Evolutionary conservation across 257 asterid genomes (phyloP), one percentile per base, ranked within the genome.

Genomic region (Plantago elongata): DNA sequence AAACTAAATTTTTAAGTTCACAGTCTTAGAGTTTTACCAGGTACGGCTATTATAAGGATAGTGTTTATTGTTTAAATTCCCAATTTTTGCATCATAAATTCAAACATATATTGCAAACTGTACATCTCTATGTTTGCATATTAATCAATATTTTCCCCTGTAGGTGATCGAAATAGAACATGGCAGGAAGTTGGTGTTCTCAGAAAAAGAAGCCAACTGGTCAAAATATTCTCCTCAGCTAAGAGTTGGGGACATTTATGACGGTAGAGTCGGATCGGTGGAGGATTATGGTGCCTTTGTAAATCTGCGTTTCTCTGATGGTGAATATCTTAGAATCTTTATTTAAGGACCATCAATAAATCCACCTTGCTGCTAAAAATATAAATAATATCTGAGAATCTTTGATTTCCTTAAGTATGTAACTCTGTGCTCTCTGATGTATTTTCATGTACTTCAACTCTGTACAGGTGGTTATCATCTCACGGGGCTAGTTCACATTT

Each of bases 201-300:
- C 99, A 1, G 97, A 92, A 68, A 92, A 89, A 77, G 95, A 86
- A 72, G 92, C 96, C 51, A 72, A 54, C 61, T 89, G 99, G 99
- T 70, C 65, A 5, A 89, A 78, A 67, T 86, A 51, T 63, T 83
- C 96, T 63, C 68, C 80, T 45, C 78, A 77, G 66, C 74, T 92
- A 50, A 83, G 65, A 13, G 83, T 81, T 12, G 99, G 99, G 54
- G 82, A 84, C 63, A 58, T 79, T 65, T 78, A 66, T 63, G 84
- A 83, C 54, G 96, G 79, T 44, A 83, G 62, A 65, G 99, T 92
- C n/a, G 91, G 97, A 46, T 75, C 89, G 40, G 86, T 86, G 1
- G 99, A 92, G 79, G 97, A 92, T 73, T 92, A 86, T 69, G 99
- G 99, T 58, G 99, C 99, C 72, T 92, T 92, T 71, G 69, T 89